Base-by-base conservation (phyloP, 1,139 yeast species). In the Magnusiomyces magnusii region DNA sequence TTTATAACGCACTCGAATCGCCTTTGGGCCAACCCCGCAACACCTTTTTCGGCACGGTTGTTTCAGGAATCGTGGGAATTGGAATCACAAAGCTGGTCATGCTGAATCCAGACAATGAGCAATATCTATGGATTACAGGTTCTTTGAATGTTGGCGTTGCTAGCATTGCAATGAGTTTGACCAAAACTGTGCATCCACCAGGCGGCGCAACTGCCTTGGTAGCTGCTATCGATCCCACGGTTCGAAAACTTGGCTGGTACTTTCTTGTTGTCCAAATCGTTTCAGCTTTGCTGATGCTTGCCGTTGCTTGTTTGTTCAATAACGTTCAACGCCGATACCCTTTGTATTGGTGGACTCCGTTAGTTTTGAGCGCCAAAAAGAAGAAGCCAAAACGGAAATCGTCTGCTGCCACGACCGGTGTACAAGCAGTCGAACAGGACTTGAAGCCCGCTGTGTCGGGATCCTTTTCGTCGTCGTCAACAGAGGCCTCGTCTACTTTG, bases 1-100 rank as follows among this genome's bases (percentile, higher is more conserved):
- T 84, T 54, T 85, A 81, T 70, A 85, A 85, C 67, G 80, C 83
- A 0, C 73, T 75, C 21, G 78, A 71, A 53, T 80, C 80, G 0
- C 90, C 91, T 0, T 72, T 85, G 56, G 84, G 88, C 0, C 91
- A 85, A 70, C 91, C 91, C 0, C 71, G 90, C 58, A 83, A 80
- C 67, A 74, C 85, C 0, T 61, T 85, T 5, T 58, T 80, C 56
- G 90, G 90, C 2, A 86, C 84, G 55, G 75, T 85, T 63, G 34
- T 83, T 2, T 71, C 84, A 2, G 72, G 86, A 0, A 55, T 84
- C 10, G 67, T 83, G 34, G 90, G 90, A 0, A 73, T 83, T 0
- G 75, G 84, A 61, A 70, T 85, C 31, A 78, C 77, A 60, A 85
- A 84, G 65, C 72, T 85, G 57, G 85, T 85, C 65, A 63, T 70